phyloP scores from a whole-genome alignment of 805 yeast genomes.

The Ogataea kodamae region DNA sequence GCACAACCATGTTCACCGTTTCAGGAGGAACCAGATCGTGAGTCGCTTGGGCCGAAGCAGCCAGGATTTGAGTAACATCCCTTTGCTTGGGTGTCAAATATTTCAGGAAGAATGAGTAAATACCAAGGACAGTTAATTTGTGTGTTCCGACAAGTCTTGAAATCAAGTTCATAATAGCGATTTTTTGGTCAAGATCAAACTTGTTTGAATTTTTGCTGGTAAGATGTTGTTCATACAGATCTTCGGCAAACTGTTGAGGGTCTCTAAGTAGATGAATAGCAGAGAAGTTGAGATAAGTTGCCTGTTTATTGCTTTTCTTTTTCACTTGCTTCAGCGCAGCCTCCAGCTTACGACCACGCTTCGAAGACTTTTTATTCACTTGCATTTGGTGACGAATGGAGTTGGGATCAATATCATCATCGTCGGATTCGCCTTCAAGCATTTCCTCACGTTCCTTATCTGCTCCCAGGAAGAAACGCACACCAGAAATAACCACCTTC shows the following conservation, averaged over 20 bases:
- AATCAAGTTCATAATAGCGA: slow-evolving; percentile 79
- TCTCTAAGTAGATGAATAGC: slow-evolving; percentile 93
- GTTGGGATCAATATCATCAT: slow-evolving; percentile 63
- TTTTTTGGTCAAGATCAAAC: slow-evolving; percentile 83
- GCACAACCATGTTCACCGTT: slow-evolving; percentile 68
- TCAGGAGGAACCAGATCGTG: slow-evolving; percentile 99
- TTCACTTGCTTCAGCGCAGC: slow-evolving; percentile 65
- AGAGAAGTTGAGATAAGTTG: slow-evolving; percentile 80
- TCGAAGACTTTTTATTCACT: slow-evolving; percentile 77
- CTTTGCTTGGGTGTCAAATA: slow-evolving; percentile 91
- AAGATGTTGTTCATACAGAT: slow-evolving; percentile 67
- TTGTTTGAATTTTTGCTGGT: slow-evolving; percentile 65
- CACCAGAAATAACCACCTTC: slow-evolving; percentile 88
- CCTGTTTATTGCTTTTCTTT: slow-evolving; percentile 53
- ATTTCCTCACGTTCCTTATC: slow-evolving; percentile 90
- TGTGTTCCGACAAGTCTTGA: slow-evolving; percentile 93
- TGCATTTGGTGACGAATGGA: slow-evolving; percentile 76
- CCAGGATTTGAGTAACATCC: slow-evolving; percentile 93
- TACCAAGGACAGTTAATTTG: slow-evolving; percentile 83
- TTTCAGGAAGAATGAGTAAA: slow-evolving; percentile 84
- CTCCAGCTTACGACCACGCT: slow-evolving; percentile 77
- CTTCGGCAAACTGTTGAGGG: slow-evolving; percentile 97
- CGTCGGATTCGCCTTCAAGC: slow-evolving; percentile 67
- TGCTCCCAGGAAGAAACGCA: slow-evolving; percentile 87
- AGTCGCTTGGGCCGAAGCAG: slow-evolving; percentile 94